Percentiles rank a stretch among this genome's conserved stretches.
phyloP scores from a whole-genome alignment of 768 basidiomycete species.

The Suillus brevipes region DNA sequence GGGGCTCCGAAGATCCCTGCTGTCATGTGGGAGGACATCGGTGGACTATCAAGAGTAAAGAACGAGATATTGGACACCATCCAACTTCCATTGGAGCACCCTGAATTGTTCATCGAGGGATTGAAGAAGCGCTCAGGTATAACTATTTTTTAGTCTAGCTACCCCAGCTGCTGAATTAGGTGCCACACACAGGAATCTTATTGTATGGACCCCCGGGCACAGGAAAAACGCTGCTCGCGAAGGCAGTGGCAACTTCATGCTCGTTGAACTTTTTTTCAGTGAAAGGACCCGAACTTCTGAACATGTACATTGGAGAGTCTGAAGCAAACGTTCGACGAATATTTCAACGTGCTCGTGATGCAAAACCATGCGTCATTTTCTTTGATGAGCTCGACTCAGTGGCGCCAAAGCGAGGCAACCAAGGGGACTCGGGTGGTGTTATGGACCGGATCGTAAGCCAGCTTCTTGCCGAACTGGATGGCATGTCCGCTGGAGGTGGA shows the following conservation, averaged over 20 bases:
- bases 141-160: neutral
- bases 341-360: slow-evolving; percentile 89
- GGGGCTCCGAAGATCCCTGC: slow-evolving; percentile 97
- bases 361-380: slow-evolving; percentile 92
- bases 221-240: slow-evolving; percentile 92
- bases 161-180: slow-evolving; percentile 4
- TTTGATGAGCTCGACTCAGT: slow-evolving; percentile 96
- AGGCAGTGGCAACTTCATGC: slow-evolving; percentile 94
- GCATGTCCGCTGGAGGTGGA: slow-evolving; percentile 68
- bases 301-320: slow-evolving; percentile 99
- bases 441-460: slow-evolving; percentile 99
- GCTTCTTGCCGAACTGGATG: slow-evolving; percentile 90
- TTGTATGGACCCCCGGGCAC: slow-evolving; percentile 96
- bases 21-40: slow-evolving; percentile 97
- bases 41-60: slow-evolving; percentile 86
- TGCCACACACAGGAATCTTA: slow-evolving; percentile 62
- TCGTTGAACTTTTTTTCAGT: slow-evolving; percentile 97
- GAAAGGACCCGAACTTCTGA: slow-evolving; percentile 92
- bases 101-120: slow-evolving; percentile 86
- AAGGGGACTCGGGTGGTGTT: slow-evolving; percentile 95
- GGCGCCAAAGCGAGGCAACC: slow-evolving; percentile 91
- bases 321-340: slow-evolving; percentile 95
- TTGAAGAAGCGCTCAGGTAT: slow-evolving; percentile 94
- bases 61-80: slow-evolving; percentile 94
- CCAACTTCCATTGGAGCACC: slow-evolving; percentile 86